Evolutionary conservation across 768 basidiomycete species (phyloP), one percentile per base, ranked within the genome.

Genomic region (Pleurotus tuber-regium): DNA sequence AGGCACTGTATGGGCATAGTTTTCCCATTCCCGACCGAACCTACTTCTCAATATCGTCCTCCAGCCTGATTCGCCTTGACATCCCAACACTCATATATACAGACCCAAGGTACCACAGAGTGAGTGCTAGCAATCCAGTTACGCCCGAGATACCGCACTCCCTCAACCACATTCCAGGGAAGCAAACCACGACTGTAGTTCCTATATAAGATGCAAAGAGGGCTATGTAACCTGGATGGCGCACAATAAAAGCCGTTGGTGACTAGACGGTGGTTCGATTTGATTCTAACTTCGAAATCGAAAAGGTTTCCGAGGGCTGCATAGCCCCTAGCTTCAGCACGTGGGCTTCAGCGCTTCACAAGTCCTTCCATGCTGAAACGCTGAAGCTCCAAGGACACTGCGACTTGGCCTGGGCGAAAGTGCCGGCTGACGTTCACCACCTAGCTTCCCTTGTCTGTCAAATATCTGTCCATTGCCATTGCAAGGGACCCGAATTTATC

Each of bases 1-100:
- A 19, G 61, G 60, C 2, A 69, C 66, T 5, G 31, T 43, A 2
- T 28, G 40, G 3, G 63, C 67, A 63, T 64, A 38, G n/a, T 38
- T 19, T 3, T 16, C 21, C 35, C 35, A 38, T 16, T 38, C 35
- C 11, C 9, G n/a, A n/a, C 35, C 35, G 21, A 38, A 38, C n/a
- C 21, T n/a, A 2, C 21, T 8, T 19, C 21, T 16, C 35, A 38
- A 14, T 8, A 5, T 19, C 2, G n/a, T 38, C 35, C 35, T 38
- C 35, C 21, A 19, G n/a, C 21, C 21, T 38, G 2, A 8, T 4
- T 8, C 35, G 35, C 35, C 21, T 38, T 19, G n/a, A 38, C 6
- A 38, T n/a, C 35, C n/a, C 35, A 5, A 38, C 35, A n/a, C n/a
- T 16, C 35, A 38, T 5, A 5, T 16, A 16, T 9, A 9, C 35